Base-by-base conservation (phyloP, 306 rosid species). In the Phaseolus lunatus region DNA sequence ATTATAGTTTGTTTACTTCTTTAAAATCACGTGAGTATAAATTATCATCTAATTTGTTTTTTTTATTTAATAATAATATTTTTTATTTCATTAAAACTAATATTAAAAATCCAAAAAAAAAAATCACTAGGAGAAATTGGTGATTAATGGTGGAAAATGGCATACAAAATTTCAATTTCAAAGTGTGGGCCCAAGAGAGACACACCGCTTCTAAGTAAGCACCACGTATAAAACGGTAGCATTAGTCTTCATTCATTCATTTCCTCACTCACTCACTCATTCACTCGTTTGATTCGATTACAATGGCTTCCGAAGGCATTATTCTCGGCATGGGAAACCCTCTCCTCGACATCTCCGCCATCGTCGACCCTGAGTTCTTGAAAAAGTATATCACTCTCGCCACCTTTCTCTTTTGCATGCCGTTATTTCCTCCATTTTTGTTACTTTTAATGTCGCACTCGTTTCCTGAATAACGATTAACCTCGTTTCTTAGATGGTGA, bases 291-390 rank as follows among this genome's bases (percentile, higher is more conserved):
- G 54, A 43, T 43, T 43, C 20, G 7, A 39, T 20, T n/a, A 8
- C 53, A 43, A 78, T 92, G 97, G 92, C 83, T 54, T 66, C 26
- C 78, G 91, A 92, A 47, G 87, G 86, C 50, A 57, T 92, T 57
- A 89, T 92, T 18, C 18, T 92, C 74, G 96, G 97, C 1, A 90
- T 92, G 93, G 96, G 97, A 2, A 92, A 92, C 57, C 97, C 97
- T 50, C 88, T 92, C 5, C 96, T 92, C 3, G 97, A 92, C 80
- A 87, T 92, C 62, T 90, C 96, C 2, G 92, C 91, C 57, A 83
- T 83, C 53, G 96, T 90, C 11, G 92, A 90, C 44, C 80, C 87
- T 0, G 86, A 74, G 4, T 90, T 88, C 84, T 58, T 92, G 73
- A 53, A 85, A 22, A 92, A 84, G 96, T 90, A 80, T 48, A 85